Base-by-base conservation (phyloP, 805 yeast species). In the Cyberlindnera amylophila region DNA sequence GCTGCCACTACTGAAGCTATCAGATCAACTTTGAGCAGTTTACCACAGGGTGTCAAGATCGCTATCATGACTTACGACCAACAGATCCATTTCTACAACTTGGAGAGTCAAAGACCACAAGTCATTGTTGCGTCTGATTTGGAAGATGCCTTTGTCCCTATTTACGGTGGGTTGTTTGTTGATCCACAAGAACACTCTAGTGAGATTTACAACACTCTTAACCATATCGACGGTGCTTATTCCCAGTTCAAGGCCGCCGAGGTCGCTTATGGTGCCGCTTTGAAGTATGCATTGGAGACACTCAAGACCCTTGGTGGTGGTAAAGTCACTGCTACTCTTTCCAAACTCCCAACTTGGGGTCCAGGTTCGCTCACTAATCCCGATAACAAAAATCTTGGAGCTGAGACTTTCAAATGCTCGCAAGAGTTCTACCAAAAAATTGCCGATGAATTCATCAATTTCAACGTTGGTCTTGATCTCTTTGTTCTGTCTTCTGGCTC, bases 121-220 rank as follows among this genome's bases (percentile, higher is more conserved):
- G 72, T 82, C 42, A 69, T 77, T 27, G 69, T 86, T 8, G 75
- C 85, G 17, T 69, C 81, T 9, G 97, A 89, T 55, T 58, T 86
- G 23, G 79, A 75, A 5, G 90, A 84, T 32, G 84, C 90, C 5
- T 88, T 89, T 52, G 66, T 89, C n/a, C 98, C 98, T 3, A 72
- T 89, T 48, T 67, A 67, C 44, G 71, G 71, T 2, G 96, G 96
- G 0, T 63, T 89, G 24, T 89, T 89, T 62, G 95, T 79, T 7
- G 88, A 85, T 50, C 89, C 96, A 1, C 66, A 65, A 7, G 88
- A 82, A 41, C 75, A 88, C 12, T 69, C 79, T 41, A 60, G 63
- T 36, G 76, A 75, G 11, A 82, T 91, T 44, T 85, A 83, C 32
- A 79, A 76, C 38, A 76, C 91, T 4, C 71, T 93, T 48, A 74